Conservation (phyloP, 345 rosid genomes). For the Capsella bursapastoris region DNA sequence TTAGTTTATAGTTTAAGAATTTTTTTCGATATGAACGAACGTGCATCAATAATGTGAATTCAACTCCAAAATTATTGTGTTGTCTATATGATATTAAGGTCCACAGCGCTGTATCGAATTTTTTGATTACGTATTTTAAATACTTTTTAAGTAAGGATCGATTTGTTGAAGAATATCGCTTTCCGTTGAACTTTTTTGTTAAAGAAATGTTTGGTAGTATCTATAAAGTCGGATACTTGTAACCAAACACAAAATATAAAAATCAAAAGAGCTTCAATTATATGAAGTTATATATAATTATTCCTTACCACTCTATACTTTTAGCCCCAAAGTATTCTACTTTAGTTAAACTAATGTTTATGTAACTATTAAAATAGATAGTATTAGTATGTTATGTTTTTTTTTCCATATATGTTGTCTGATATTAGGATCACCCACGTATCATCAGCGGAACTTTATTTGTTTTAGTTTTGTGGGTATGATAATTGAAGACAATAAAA, state of each 20-base stretch:
- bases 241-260: conserved; percentile 14
- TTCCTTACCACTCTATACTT: conserved; percentile 19
- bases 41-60: conserved; percentile 43
- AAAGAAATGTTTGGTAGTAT: conserved; percentile 9
- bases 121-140: conserved; percentile 3
- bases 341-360: conserved; percentile 7
- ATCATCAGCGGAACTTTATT: not conserved
- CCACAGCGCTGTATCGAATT: conserved; percentile 34
- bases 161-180: conserved; percentile 40
- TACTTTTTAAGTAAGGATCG: conserved; percentile 22
- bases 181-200: conserved; percentile 22
- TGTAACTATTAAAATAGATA: conserved; percentile 5
- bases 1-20: not conserved
- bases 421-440: conserved; percentile 27
- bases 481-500: conserved; percentile 30
- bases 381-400: not conserved
- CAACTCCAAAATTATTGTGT: conserved; percentile 31
- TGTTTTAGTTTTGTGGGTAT: conserved; percentile 27
- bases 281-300: conserved; percentile 35
- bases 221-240: conserved; percentile 32
- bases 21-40: conserved; percentile 34
- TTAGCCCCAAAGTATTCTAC: not conserved
- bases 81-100: conserved; percentile 23
- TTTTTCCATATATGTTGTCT: conserved; percentile 16
- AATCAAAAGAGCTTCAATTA: conserved; percentile 25